These are phyloP conservation scores for Polychytrium aggregatum DNA, from an alignment of 192 early-diverging fungal genomes.

Conservation along the genomic window DNA sequence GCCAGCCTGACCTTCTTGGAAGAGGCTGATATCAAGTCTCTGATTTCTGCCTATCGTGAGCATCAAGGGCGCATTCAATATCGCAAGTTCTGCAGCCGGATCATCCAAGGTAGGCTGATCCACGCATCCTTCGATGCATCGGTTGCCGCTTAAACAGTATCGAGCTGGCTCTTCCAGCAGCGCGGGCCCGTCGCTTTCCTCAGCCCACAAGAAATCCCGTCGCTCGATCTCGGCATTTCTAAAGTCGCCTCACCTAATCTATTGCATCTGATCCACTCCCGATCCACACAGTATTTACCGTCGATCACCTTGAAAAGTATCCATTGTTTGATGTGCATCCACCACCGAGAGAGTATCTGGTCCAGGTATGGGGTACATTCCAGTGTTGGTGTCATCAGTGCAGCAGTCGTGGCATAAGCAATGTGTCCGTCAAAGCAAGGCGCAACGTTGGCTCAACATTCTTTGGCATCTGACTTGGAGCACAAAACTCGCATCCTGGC, in stretches of 20 bases:
- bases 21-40: slow-evolving; percentile 15
- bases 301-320: slow-evolving; percentile 32
- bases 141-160: too few species aligned
- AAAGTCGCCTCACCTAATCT: too few species aligned
- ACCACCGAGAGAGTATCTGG: slow-evolving; percentile 27
- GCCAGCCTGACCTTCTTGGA: slow-evolving; percentile 21
- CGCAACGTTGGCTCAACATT: neutral
- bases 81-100: slow-evolving; percentile 26
- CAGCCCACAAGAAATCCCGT: too few species aligned
- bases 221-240: too few species aligned
- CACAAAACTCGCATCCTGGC: too few species aligned
- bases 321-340: slow-evolving; percentile 31
- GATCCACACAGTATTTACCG: slow-evolving; percentile 32
- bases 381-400: too few species aligned
- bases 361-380: too few species aligned
- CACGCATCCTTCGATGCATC: neutral
- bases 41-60: slow-evolving; percentile 23
- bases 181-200: too few species aligned
- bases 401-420: neutral
- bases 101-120: slow-evolving; percentile 25
- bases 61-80: slow-evolving; percentile 27
- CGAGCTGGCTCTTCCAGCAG: too few species aligned
- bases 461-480: too few species aligned
- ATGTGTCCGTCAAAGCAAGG: neutral
- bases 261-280: neutral